Base-by-base conservation (phyloP, 176 grass and related monocot genomes). In the sorghum (Sorghum bicolor) region DNA sequence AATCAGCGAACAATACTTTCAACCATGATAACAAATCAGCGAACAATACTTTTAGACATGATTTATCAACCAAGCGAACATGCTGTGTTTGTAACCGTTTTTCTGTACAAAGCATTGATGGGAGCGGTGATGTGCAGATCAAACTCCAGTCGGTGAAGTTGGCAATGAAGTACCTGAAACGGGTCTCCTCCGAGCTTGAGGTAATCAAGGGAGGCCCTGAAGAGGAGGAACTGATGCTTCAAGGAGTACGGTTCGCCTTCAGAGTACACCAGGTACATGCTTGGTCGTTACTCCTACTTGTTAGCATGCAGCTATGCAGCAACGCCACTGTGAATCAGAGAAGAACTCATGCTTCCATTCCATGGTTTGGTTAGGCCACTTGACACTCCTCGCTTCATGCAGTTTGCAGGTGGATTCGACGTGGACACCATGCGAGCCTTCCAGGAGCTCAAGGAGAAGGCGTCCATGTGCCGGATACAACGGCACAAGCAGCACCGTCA, bases 391-490 rank as follows among this genome's bases (percentile, higher is more conserved):
- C 57, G 9, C 14, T 84, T 44, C 38, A 1, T 34, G 44, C 91
- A 99, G 97, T 99, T 99, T 86, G 97, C 97, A 4, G 92, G 86
- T 20, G 97, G 97, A 22, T 99, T 99, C 45, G 97, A 99, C 28
- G 89, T 87, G 16, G 97, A 96, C 70, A 99, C 97, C 10, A 99
- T 99, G 97, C 82, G 97, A 31, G 93, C 93, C 14, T 99, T 99
- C 44, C 97, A 99, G 28, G 93, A 96, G 78, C 93, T 99, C 14
- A 99, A 99, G 85, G 86, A 99, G 82, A 94, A 99, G 84, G 97
- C 94, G 5, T 92, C 88, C 15, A 78, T 88, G 75, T 95, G 92
- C 85, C 81, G 48, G 69, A 28, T 87, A 26, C 91, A 92, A 34
- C 60, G 82, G 76, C 86, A 93, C 57, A 77, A 82, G n/a, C 89